A percentile compares a stretch with the other conserved stretches of the same genome.
Evolutionary conservation across 225 moss, liverwort and hornwort genomes (phyloP).

Genomic region (Pseudoscleropodium purum): DNA sequence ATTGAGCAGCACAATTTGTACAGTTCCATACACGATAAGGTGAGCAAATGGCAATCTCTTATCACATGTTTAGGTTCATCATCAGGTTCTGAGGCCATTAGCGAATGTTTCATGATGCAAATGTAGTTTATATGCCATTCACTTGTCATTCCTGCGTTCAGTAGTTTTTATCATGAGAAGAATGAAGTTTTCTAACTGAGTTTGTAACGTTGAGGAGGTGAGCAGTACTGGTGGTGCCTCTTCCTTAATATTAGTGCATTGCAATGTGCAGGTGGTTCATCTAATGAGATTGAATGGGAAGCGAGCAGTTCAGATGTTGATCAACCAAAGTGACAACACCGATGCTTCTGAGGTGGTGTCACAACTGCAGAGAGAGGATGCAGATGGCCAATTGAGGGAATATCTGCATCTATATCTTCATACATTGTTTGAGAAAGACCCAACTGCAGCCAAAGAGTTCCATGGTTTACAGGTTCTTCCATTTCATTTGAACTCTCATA

Average conservation of each 20-base stretch:
- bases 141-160: neutral
- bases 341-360: slow-evolving; percentile 74
- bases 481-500: neutral
- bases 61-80: neutral
- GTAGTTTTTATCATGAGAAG: neutral
- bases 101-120: neutral
- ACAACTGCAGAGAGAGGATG: slow-evolving; percentile 68
- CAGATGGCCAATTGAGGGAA: slow-evolving; percentile 41
- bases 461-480: slow-evolving; percentile 81
- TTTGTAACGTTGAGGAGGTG: neutral
- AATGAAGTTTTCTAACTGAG: neutral
- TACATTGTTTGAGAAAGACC: slow-evolving; percentile 89
- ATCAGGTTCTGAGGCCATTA: neutral
- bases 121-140: neutral
- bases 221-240: neutral
- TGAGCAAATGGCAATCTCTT: slow-evolving; percentile 2
- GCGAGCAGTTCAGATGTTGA: slow-evolving; percentile 75
- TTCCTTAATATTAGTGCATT: neutral
- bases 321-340: slow-evolving; percentile 67
- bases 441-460: slow-evolving; percentile 78
- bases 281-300: slow-evolving; percentile 79
- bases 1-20: slow-evolving; percentile 80
- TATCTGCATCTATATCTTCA: slow-evolving; percentile 85
- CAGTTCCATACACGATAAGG: slow-evolving; percentile 84
- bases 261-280: slow-evolving; percentile 65